Evolutionary conservation across 306 rosid species (phyloP), one percentile per base, ranked within the genome.

Genomic region (Vigna radiata): DNA sequence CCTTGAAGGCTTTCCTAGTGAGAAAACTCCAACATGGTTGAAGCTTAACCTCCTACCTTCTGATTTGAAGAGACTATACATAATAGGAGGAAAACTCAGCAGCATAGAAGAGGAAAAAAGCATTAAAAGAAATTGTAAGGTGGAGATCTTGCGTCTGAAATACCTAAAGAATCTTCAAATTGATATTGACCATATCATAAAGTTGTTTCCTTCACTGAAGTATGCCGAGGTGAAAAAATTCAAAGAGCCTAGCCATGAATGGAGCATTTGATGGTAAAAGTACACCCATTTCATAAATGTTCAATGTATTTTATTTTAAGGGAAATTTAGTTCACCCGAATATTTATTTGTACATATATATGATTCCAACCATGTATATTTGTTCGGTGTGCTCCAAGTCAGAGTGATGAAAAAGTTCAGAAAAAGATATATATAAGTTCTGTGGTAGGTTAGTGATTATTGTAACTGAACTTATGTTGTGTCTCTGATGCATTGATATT

Each of bases 71-170:
- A 72, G 31, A 68, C 69, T 79, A 10, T 25, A 56, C n/a, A 73
- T 80, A 44, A 55, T 23, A 13, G 83, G 83, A 29, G 83, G 79
- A 1, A 11, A 15, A 9, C 70, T 80, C 39, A 15, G 0, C 0
- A 46, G 48, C 5, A 27, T 66, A 47, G 16, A 44, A 2, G 3
- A 7, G 2, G 4, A 0, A 43, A 43, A 2, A 2, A 1, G 1
- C 1, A 43, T 0, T 43, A 11, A 0, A 9, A 10, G 10, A 10
- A 1, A 10, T 2, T 43, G 11, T 43, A 43, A 3, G 2, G 16
- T 58, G 39, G 68, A 68, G 27, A 59, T 69, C 8, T 13, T 78
- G 53, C 29, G 60, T 2, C 70, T 78, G 21, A 56, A 14, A n/a
- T 17, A 77, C 39, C 49, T 56, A 2, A 18, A 68, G 1, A 8